Percentiles rank a stretch among this genome's conserved stretches.
Evolutionary conservation across 2,329 filamentous ascomycete species (phyloP).

Genomic region (Aspergillus floridensis): DNA sequence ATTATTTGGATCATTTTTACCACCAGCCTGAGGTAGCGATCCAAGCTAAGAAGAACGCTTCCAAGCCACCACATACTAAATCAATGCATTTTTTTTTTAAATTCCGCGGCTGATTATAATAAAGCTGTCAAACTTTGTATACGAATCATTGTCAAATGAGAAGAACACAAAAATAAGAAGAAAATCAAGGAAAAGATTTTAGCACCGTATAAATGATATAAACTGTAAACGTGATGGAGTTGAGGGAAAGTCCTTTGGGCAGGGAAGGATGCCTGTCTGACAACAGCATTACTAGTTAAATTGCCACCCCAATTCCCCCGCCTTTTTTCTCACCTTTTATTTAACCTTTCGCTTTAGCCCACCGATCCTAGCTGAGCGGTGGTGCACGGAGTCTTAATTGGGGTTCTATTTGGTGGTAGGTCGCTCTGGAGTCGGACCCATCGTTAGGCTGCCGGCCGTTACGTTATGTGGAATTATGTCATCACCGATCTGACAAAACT

Average conservation of each 20-base stretch:
- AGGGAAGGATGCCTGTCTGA: background rate
- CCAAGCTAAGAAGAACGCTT: background rate
- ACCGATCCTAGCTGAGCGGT: background rate
- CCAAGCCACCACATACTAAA: background rate
- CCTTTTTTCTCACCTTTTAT: background rate
- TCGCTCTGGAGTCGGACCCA: conserved; percentile 7
- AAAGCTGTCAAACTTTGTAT: background rate
- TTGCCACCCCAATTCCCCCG: background rate
- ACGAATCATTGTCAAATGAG: no score
- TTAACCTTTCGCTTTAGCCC: background rate
- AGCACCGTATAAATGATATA: background rate
- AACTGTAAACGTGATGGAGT: background rate
- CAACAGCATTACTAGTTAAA: background rate
- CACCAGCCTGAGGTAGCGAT: conserved; percentile 63
- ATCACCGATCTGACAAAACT: conserved; percentile 23
- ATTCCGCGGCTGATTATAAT: no score
- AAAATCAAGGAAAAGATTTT: background rate
- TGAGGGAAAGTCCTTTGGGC: background rate
- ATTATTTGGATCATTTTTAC: conserved; percentile 85
- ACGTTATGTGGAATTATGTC: conserved; percentile 26
- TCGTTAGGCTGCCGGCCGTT: conserved; percentile 23
- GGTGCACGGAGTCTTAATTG: background rate
- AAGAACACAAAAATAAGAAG: background rate
- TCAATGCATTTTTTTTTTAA: no score
- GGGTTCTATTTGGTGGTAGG: background rate